Conservation (phyloP, 2,329 filamentous ascomycete species). For the Clarireedia hainanense region DNA sequence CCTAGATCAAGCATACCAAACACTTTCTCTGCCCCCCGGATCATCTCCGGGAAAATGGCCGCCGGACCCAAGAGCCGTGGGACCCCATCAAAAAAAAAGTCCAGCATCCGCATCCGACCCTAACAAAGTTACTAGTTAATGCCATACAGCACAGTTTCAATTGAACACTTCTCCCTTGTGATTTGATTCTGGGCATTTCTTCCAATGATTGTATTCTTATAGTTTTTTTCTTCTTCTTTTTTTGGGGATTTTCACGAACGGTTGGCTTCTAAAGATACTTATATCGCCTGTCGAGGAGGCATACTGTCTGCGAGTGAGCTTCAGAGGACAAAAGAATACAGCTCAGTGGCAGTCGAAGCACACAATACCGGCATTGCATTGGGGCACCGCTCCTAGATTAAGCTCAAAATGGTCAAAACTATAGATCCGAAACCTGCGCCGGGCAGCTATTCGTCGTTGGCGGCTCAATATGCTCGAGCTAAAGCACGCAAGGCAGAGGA, state of each 20-base stretch:
- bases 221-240: background rate
- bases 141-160: background rate
- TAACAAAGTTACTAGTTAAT: too few relatives aligned
- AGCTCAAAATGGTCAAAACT: slow-evolving; percentile 13
- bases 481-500: slow-evolving; percentile 25
- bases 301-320: too few relatives aligned
- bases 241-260: background rate
- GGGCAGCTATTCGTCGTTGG: slow-evolving; percentile 24
- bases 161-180: slow-evolving; percentile 1
- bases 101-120: background rate
- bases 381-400: background rate
- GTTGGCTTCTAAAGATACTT: background rate
- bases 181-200: background rate
- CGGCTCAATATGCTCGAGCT: slow-evolving; percentile 28
- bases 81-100: background rate
- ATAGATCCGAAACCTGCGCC: slow-evolving; percentile 22
- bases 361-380: too few relatives aligned
- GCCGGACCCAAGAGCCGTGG: background rate
- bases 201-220: background rate
- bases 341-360: too few relatives aligned
- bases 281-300: too few relatives aligned
- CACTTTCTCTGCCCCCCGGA: too few relatives aligned
- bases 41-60: background rate
- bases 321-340: background rate
- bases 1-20: too few relatives aligned